These are phyloP conservation scores for Vitis hybrid DNA, from an alignment of 177 flowering plant species.

Conservation along the genomic window DNA sequence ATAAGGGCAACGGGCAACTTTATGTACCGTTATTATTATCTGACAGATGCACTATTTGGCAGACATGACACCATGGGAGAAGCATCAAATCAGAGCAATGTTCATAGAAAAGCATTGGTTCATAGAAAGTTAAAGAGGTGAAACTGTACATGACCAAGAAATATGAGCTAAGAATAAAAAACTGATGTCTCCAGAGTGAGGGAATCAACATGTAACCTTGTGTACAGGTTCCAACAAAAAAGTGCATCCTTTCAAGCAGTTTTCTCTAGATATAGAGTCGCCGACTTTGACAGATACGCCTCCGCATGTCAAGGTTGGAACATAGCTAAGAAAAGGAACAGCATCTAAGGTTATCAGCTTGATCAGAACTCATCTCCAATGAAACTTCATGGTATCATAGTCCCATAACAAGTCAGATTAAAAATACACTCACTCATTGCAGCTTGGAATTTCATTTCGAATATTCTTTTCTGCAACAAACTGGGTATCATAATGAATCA, in stretches of 20 bases:
- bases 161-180: no score
- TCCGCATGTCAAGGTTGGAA: conserved; percentile 55
- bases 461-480: conserved; percentile 55
- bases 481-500: conserved; percentile 32
- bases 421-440: conserved; percentile 46
- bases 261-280: conserved; percentile 55
- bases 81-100: no score
- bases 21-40: no score
- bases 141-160: no score
- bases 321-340: conserved; percentile 35
- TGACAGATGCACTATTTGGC: no score
- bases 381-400: neutral
- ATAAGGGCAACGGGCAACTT: no score
- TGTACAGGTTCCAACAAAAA: conserved; percentile 59
- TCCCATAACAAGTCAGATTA: neutral
- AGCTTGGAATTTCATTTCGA: conserved; percentile 61
- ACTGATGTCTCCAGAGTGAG: neutral
- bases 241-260: conserved; percentile 63
- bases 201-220: conserved; percentile 40
- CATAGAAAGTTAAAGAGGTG: no score
- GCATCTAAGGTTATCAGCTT: conserved; percentile 12
- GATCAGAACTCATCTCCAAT: neutral
- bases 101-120: no score
- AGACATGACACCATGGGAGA: no score
- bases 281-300: conserved; percentile 55